Evolutionary conservation across 257 asterid species (phyloP).

Genomic region (Solanum chilense): DNA sequence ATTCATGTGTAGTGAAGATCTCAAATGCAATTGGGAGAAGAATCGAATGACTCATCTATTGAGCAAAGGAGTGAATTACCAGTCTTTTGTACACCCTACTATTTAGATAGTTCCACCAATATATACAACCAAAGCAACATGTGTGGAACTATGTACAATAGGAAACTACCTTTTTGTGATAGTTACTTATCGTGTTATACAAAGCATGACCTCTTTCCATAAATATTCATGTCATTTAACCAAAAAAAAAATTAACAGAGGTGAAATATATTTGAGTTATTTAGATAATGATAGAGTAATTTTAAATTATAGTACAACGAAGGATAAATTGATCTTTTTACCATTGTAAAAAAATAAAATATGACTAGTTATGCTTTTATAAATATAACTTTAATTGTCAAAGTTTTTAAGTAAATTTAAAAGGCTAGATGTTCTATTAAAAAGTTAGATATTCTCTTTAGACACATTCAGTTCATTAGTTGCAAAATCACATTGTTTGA

Average conservation of each 20-base stretch:
- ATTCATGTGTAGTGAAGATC: background rate
- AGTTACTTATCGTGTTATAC: background rate
- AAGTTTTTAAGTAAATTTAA: background rate
- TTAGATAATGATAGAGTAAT: no score
- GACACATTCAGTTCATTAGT: background rate
- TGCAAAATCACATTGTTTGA: background rate
- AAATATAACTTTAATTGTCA: background rate
- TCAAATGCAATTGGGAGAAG: background rate
- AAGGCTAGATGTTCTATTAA: background rate
- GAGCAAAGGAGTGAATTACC: background rate
- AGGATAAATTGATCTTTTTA: background rate
- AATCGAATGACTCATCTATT: background rate
- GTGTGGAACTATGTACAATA: background rate
- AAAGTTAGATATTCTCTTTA: background rate
- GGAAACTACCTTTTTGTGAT: background rate
- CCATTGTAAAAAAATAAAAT: background rate
- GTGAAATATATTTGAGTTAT: no score
- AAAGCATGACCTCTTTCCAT: background rate
- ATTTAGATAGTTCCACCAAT: background rate
- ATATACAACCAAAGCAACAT: background rate
- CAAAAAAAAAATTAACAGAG: background rate
- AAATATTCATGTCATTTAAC: no score
- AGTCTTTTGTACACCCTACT: background rate
- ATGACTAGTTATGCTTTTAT: background rate
- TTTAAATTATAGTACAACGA: background rate